phyloP scores from a whole-genome alignment of 441 rosid genomes.

The Brassica hybrid region DNA sequence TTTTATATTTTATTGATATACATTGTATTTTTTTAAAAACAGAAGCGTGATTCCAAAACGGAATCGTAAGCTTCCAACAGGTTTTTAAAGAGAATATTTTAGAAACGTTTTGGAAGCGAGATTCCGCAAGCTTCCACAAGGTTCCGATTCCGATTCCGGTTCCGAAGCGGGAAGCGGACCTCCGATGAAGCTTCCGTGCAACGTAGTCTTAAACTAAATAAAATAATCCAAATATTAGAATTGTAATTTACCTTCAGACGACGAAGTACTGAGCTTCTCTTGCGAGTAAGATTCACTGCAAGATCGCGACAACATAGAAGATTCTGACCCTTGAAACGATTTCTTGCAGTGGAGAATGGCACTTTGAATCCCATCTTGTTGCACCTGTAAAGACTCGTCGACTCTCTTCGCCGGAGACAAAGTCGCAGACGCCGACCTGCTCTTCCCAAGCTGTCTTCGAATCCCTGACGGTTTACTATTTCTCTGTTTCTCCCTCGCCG shows the following conservation, averaged over 20 bases:
- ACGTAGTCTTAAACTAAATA: too few relatives aligned
- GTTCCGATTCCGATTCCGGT: too few relatives aligned
- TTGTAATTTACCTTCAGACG: constrained; percentile 49
- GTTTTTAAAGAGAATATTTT: too few relatives aligned
- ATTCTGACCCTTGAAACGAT: constrained; percentile 63
- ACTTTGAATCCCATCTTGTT: constrained; percentile 70
- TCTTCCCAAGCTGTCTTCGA: constrained; percentile 66
- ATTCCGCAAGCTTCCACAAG: too few relatives aligned
- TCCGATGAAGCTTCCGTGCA: too few relatives aligned
- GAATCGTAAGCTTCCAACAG: too few relatives aligned
- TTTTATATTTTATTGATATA: too few relatives aligned
- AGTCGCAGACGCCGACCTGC: constrained; percentile 61
- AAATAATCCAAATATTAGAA: background rate
- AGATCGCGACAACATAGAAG: constrained; percentile 49
- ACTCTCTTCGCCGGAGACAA: constrained; percentile 51
- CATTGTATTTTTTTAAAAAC: too few relatives aligned
- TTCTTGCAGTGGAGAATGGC: constrained; percentile 78
- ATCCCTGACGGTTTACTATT: constrained; percentile 28
- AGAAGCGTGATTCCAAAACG: too few relatives aligned
- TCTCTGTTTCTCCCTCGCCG: constrained; percentile 52
- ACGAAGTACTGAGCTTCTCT: constrained; percentile 51
- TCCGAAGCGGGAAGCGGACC: too few relatives aligned
- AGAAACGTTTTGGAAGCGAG: too few relatives aligned
- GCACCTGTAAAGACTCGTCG: constrained; percentile 62
- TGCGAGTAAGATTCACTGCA: constrained; percentile 48